These are phyloP conservation scores for Chalaropsis ovoidea DNA, from an alignment of 2,329 filamentous ascomycete species.

Conservation along the genomic window DNA sequence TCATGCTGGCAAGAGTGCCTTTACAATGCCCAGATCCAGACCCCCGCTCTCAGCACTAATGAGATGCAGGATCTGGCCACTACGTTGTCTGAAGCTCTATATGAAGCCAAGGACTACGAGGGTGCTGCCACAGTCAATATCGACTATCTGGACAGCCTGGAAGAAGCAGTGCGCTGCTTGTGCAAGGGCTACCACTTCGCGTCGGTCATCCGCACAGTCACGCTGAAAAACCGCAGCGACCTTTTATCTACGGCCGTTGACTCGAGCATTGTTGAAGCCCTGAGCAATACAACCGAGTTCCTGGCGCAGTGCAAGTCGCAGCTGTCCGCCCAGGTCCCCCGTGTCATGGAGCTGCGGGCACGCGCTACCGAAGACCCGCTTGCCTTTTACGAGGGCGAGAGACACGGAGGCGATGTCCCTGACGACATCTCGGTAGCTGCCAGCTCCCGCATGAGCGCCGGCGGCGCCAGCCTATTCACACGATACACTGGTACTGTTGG, in stretches of 20 bases:
- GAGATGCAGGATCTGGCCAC: slow-evolving; percentile 60
- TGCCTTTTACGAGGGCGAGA: slow-evolving; percentile 76
- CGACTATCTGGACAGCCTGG: slow-evolving; percentile 67
- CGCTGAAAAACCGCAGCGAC: slow-evolving; percentile 48
- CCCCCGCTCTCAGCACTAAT: slow-evolving; percentile 47
- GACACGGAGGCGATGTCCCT: slow-evolving; percentile 60
- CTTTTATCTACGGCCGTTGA: slow-evolving; percentile 65
- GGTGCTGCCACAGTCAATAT: slow-evolving; percentile 69
- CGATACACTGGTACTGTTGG: slow-evolving; percentile 70
- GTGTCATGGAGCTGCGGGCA: slow-evolving; percentile 67
- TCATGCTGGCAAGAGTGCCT: slow-evolving; percentile 83
- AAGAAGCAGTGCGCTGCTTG: slow-evolving; percentile 60
- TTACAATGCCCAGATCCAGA: slow-evolving; percentile 60
- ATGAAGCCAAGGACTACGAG: slow-evolving; percentile 74
- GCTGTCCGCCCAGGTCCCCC: slow-evolving; percentile 71
- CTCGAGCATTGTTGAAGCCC: slow-evolving; percentile 65
- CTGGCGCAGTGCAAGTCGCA: slow-evolving; percentile 87
- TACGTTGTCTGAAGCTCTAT: slow-evolving; percentile 64
- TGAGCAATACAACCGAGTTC: slow-evolving; percentile 76
- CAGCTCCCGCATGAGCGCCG: slow-evolving; percentile 64
- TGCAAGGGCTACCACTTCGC: slow-evolving; percentile 83
- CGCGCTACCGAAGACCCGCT: slow-evolving; percentile 79
- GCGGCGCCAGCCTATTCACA: slow-evolving; percentile 77
- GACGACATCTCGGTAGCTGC: slow-evolving; percentile 89
- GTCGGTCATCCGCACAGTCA: slow-evolving; percentile 72